Evolutionary conservation across 2,329 filamentous ascomycete genomes (phyloP).

Genomic region (Trichoderma breve): DNA sequence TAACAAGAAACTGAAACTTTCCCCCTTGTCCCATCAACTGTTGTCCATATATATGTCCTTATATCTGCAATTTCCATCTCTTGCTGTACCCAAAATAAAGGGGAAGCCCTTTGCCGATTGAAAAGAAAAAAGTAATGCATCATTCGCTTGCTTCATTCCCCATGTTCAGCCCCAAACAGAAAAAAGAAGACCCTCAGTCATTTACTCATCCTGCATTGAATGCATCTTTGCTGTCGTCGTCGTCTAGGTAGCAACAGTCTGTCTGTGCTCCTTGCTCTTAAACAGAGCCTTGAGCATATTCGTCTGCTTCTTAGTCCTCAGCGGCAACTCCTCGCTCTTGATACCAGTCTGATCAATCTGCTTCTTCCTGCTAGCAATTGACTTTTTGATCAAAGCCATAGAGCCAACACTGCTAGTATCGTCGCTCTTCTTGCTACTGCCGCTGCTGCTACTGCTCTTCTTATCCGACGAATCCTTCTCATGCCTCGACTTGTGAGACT

Average conservation of each 20-base stretch:
- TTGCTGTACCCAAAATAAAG: neutral
- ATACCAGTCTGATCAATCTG: slow-evolving; percentile 38
- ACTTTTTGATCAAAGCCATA: slow-evolving; percentile 30
- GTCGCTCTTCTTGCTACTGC: neutral
- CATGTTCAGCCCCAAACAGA: neutral
- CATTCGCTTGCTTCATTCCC: slow-evolving; percentile 1
- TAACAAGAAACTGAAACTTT: neutral
- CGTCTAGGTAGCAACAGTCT: neutral
- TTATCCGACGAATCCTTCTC: slow-evolving; percentile 27
- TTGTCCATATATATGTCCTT: neutral
- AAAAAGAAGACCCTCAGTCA: neutral
- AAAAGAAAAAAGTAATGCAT: neutral
- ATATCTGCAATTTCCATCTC: neutral
- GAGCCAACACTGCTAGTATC: slow-evolving; percentile 38
- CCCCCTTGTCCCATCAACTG: neutral
- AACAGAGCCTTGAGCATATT: slow-evolving; percentile 60
- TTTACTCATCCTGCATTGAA: neutral
- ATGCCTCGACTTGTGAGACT: slow-evolving; percentile 32
- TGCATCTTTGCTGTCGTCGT: neutral
- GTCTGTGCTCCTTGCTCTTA: slow-evolving; percentile 47
- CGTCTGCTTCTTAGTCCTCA: slow-evolving; percentile 43
- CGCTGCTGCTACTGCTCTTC: slow-evolving; percentile 9
- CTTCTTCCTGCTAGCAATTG: slow-evolving; percentile 34
- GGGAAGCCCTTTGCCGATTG: neutral
- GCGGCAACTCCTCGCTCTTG: slow-evolving; percentile 36